These are phyloP conservation scores for Oryza australiensis DNA, from an alignment of 176 grass and related monocot species.

Conservation along the genomic window DNA sequence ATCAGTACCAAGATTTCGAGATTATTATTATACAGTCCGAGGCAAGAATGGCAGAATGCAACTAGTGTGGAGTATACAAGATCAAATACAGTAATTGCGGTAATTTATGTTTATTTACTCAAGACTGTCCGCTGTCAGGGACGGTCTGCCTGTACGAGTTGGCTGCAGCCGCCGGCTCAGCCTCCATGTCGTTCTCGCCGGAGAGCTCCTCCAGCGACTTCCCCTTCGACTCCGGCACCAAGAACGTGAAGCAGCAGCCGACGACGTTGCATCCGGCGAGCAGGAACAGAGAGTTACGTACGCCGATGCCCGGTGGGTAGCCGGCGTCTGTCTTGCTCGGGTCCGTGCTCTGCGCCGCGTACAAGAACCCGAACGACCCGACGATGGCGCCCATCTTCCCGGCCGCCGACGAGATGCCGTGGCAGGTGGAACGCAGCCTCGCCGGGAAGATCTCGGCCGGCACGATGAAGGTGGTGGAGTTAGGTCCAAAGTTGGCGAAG, in stretches of 20 bases:
- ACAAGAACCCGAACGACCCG: conserved; percentile 58
- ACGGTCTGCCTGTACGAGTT: conserved; percentile 18
- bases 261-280: conserved; percentile 28
- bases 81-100: not conserved
- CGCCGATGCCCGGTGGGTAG: conserved; percentile 37
- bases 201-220: conserved; percentile 65
- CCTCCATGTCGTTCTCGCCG: conserved; percentile 46
- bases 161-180: not conserved
- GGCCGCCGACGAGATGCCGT: conserved; percentile 60
- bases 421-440: conserved; percentile 42
- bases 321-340: conserved; percentile 21
- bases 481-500: conserved; percentile 85
- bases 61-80: not conserved
- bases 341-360: conserved; percentile 38
- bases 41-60: not conserved
- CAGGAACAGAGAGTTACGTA: conserved; percentile 50
- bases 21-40: not conserved
- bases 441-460: conserved; percentile 50
- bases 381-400: conserved; percentile 59
- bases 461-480: conserved; percentile 64
- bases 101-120: not conserved
- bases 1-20: not conserved
- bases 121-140: not conserved
- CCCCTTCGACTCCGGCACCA: conserved; percentile 23
- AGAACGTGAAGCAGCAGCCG: not conserved